Evolutionary conservation across 2,329 filamentous ascomycete species (phyloP).

Genomic region (Colletotrichum lentis): DNA sequence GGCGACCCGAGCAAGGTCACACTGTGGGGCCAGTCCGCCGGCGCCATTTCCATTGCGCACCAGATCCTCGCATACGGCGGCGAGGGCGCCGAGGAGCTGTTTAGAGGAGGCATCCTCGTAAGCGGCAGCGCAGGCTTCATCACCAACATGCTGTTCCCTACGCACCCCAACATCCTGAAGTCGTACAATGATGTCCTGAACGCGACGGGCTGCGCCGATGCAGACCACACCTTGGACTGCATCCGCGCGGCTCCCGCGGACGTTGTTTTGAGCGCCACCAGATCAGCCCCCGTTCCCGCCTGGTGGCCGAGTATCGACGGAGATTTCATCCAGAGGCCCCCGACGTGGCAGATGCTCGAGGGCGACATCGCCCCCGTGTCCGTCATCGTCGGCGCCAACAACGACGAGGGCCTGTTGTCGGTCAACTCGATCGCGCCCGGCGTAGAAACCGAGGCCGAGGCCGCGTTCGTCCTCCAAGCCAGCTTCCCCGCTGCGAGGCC

Average conservation of each 20-base stretch:
- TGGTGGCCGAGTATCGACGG: slow-evolving; percentile 29
- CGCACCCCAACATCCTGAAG: not conserved
- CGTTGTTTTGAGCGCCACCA: not conserved
- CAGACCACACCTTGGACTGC: slow-evolving; percentile 25
- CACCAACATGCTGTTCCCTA: slow-evolving; percentile 13
- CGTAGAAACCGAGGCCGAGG: slow-evolving; percentile 30
- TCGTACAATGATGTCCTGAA: slow-evolving; percentile 15
- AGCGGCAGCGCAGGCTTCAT: slow-evolving; percentile 16
- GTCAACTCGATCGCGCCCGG: not conserved
- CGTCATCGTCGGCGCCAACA: slow-evolving; percentile 25
- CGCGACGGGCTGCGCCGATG: slow-evolving; percentile 20
- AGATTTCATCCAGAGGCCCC: slow-evolving; percentile 13
- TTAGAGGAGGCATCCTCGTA: slow-evolving; percentile 28
- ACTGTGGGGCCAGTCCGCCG: slow-evolving; percentile 58
- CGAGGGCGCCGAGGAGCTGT: slow-evolving; percentile 17
- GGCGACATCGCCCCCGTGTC: slow-evolving; percentile 13
- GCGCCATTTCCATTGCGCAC: slow-evolving; percentile 39
- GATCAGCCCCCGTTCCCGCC: not conserved
- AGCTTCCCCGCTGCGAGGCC: slow-evolving; percentile 28
- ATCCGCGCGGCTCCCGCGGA: slow-evolving; percentile 11
- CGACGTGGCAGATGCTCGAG: slow-evolving; percentile 16
- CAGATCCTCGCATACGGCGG: slow-evolving; percentile 31
- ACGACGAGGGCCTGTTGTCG: slow-evolving; percentile 20
- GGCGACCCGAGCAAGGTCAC: slow-evolving; percentile 60
- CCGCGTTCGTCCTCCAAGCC: not conserved